Base-by-base conservation (phyloP, 495 filamentous ascomycete species). In the Daldinia loculata region DNA sequence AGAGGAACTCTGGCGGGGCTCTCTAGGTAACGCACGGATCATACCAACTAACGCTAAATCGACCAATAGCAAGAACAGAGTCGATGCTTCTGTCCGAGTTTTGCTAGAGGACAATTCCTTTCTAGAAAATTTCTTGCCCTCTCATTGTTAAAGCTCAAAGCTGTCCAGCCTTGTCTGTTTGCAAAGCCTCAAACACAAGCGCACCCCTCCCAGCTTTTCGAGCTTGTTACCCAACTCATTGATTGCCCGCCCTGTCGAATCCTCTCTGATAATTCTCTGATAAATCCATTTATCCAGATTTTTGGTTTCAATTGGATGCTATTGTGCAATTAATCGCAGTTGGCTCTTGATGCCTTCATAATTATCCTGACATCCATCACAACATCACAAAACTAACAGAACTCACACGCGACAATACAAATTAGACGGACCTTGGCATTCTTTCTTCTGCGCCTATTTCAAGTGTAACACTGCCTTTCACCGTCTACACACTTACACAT, bases 91-190 rank as follows among this genome's bases (percentile, higher is more conserved):
- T 27, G 4, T 34, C 41, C 6, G 36, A 48, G 43, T 48, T 61
- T 61, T 55, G 48, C 19, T 61, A 65, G 34, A 53, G 60, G 62
- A 58, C 68, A 71, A 71, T 71, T 66, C 62, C 68, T 61, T 62
- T 62, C 27, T 60, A 36, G 53, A 64, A 69, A 70, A 61, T 41
- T 71, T 62, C 58, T 27, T 43, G 27, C 12, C 26, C 24, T 53
- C 22, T 30, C 60, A 26, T 53, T 50, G 34, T 36, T 36, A 36
- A 36, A 30, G 29, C 29, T 59, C 41, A 30, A 27, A 61, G 34
- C 56, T 32, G 27, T 48, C 45, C 65, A 72, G 70, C 65, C 59
- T 72, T 66, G 56, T 45, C 65, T 39, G 60, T 61, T 68, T 57
- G 53, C 55, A 72, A 63, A 67, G 65, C 60, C 45, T 69, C 66